phyloP scores from a whole-genome alignment of 768 basidiomycete species.

The Xerocomellus chrysenteron region DNA sequence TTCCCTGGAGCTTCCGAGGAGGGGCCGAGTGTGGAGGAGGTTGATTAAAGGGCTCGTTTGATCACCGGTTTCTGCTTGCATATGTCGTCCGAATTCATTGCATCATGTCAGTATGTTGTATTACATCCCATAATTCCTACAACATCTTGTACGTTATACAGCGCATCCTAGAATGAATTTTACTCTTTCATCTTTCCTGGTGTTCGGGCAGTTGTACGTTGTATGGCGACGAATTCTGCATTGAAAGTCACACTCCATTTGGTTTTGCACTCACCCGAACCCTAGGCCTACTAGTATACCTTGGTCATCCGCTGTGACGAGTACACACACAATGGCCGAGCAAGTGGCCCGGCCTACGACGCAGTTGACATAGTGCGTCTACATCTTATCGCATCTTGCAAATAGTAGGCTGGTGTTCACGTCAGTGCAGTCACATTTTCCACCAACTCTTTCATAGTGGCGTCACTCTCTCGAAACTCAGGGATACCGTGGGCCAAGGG shows the following conservation, averaged over 20 bases:
- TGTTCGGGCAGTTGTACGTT: not conserved
- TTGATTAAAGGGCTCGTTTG: conserved; percentile 53
- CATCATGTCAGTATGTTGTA: conserved; percentile 34
- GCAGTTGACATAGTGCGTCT: conserved; percentile 26
- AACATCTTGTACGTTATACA: conserved; percentile 31
- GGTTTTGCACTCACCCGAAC: not conserved
- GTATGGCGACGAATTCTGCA: not conserved
- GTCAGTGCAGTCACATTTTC: conserved; percentile 38
- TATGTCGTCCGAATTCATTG: conserved; percentile 20
- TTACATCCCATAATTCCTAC: conserved; percentile 27
- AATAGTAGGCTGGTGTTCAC: conserved; percentile 2
- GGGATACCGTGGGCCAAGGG: conserved; percentile 63
- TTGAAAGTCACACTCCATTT: not conserved
- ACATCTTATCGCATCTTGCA: not conserved
- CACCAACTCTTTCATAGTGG: conserved; percentile 51
- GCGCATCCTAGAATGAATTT: conserved; percentile 31
- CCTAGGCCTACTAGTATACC: not conserved
- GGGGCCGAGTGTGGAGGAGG: conserved; percentile 90
- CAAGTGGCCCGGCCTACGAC: conserved; percentile 24
- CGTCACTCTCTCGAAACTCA: conserved; percentile 57
- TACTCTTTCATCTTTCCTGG: not conserved
- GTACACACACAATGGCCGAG: conserved; percentile 22
- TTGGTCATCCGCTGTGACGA: not conserved
- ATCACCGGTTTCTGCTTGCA: conserved; percentile 18
- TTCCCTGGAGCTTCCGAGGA: conserved; percentile 73